Base-by-base conservation (phyloP, 768 basidiomycete genomes). In the Pisolithus orientalis region DNA sequence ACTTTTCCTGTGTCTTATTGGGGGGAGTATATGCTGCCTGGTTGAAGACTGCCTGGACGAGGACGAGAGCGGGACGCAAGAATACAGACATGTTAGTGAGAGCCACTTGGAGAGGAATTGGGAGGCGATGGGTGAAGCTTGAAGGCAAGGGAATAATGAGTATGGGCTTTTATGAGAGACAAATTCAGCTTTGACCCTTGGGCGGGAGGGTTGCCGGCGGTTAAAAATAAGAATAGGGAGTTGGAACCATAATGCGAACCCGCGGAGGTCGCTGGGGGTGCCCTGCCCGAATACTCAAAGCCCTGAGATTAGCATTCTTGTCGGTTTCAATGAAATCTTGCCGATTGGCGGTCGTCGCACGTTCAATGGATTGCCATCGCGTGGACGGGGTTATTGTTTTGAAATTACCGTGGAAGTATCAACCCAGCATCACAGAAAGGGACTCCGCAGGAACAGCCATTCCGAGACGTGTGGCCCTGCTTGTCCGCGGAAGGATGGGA, bases 1-100 rank as follows among this genome's bases (percentile, higher is more conserved):
- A 70, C 50, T 79, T 79, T 32, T 61, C 52, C 0, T 71, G 74
- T 0, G 80, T 79, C 9, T 78, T 78, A 60, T 83, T 80, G 1
- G 82, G 82, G 0, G 82, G 80, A 0, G 77, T 78, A 57, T 72
- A 78, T 0, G 79, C 82, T 0, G 73, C 57, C 37, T 80, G 75
- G 58, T 82, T 79, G 60, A 68, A 71, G 27, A 74, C 45, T 2
- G 80, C 77, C 55, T 83, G 80, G 34, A 77, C 53, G 34, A 72
- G 57, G 57, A 78, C 72, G 51, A 84, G 75, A 34, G 65, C 58
- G 16, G 75, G 74, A 21, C 82, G 74, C 31, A 59, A 45, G 34
- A 72, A 52, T 53, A 76, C 63, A 47, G 77, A 75, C 80, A 84
- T 83, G 42, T 48, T 25, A 40, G 51, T 2, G 24, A 21, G 52